Evolutionary conservation across 2,329 filamentous ascomycete species (phyloP).

Genomic region (Xylaria sp.): DNA sequence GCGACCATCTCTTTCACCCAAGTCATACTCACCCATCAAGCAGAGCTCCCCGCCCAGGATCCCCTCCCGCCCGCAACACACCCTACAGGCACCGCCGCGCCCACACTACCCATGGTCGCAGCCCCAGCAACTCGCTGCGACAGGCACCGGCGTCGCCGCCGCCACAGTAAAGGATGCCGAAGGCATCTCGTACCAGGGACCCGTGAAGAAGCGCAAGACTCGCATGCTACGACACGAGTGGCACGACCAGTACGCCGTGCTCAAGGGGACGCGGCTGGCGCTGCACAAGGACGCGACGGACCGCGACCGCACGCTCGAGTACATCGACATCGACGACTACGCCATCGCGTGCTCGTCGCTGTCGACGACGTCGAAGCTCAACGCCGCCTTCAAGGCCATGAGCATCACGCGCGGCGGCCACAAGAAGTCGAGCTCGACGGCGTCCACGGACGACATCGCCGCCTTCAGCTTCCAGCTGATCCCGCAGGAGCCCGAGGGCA

Average conservation of each 20-base stretch:
- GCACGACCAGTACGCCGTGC: conserved; percentile 90
- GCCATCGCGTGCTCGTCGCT: conserved; percentile 85
- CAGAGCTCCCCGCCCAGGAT: conserved; percentile 49
- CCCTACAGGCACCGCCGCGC: conserved; percentile 64
- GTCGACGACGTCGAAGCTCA: conserved; percentile 81
- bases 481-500: conserved; percentile 70
- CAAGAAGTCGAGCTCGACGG: conserved; percentile 55
- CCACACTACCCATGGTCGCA: conserved; percentile 68
- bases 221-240: conserved; percentile 91
- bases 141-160: conserved; percentile 47
- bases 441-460: conserved; percentile 63
- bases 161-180: conserved; percentile 54
- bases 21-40: conserved; percentile 45
- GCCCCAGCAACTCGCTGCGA: conserved; percentile 46
- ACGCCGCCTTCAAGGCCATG: conserved; percentile 86
- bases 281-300: conserved; percentile 74
- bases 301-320: conserved; percentile 73
- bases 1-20: conserved; percentile 52
- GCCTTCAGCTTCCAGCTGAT: conserved; percentile 89
- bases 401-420: conserved; percentile 61
- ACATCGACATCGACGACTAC: conserved; percentile 89
- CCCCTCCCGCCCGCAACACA: conserved; percentile 49
- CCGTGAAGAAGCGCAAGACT: conserved; percentile 94
- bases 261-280: conserved; percentile 78
- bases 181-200: conserved; percentile 79